A percentile compares a stretch with the other conserved stretches of the same genome.
Evolutionary conservation across 2,329 filamentous ascomycete species (phyloP).

Genomic region (Dothidotthia symphoricarpi): DNA sequence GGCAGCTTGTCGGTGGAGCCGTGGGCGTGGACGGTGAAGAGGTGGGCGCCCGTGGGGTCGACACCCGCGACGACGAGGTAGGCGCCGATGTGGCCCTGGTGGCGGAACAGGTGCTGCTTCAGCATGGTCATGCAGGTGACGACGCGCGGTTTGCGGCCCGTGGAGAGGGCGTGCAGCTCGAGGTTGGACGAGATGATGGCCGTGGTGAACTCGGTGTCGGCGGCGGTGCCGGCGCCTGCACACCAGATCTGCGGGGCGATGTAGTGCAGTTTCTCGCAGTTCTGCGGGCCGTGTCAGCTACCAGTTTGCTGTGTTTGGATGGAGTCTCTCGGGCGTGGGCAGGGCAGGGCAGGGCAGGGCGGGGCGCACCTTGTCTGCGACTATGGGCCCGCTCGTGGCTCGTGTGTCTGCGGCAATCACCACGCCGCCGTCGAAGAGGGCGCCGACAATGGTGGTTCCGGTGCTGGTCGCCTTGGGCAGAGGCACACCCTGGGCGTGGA

Average conservation of each 20-base stretch:
- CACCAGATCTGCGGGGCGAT: conserved; percentile 99
- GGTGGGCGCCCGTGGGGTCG: conserved; percentile 89
- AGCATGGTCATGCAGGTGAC: conserved; percentile 99
- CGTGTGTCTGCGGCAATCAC: conserved; percentile 98
- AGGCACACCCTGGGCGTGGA: conserved; percentile 90
- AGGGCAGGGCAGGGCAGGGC: conserved; percentile 2
- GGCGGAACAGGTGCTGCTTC: conserved; percentile 98
- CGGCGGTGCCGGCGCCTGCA: conserved; percentile 93
- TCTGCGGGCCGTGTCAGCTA: conserved; percentile 51
- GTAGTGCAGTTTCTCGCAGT: conserved; percentile 99
- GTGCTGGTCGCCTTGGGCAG: conserved; percentile 97
- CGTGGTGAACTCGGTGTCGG: conserved; percentile 98
- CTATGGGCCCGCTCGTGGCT: conserved; percentile 95
- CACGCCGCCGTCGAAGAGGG: conserved; percentile 92
- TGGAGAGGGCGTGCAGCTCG: conserved; percentile 94
- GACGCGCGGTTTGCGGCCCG: conserved; percentile 92
- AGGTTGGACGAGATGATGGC: conserved; percentile 98
- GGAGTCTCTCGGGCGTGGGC: neutral
- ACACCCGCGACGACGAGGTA: conserved; percentile 97
- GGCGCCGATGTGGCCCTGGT: conserved; percentile 96
- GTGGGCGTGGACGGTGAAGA: conserved; percentile 98
- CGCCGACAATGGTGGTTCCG: conserved; percentile 97
- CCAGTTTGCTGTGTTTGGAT: neutral
- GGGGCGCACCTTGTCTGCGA: conserved; percentile 80
- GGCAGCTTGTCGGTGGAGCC: conserved; percentile 97